phyloP scores from a whole-genome alignment of 2,329 filamentous ascomycete species.

The Scytalidium lignicola region DNA sequence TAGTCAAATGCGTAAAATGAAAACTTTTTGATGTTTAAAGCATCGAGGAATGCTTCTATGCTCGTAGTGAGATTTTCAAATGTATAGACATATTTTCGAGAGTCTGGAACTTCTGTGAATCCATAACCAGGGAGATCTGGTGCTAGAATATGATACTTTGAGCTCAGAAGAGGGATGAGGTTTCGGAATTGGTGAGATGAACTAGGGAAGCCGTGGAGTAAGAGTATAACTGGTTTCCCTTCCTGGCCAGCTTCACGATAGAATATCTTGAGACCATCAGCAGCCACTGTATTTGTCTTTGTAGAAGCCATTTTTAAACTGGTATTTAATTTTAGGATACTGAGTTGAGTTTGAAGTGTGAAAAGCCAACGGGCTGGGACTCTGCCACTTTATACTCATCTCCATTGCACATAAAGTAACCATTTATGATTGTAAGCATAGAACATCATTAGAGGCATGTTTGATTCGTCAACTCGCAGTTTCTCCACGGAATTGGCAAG shows the following conservation, averaged over 20 bases:
- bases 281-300: constrained; percentile 10
- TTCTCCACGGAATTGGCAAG: too few relatives aligned
- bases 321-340: too few relatives aligned
- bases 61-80: constrained; percentile 45
- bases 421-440: too few relatives aligned
- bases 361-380: too few relatives aligned
- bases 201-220: constrained; percentile 38
- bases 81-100: constrained; percentile 47
- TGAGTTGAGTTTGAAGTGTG: too few relatives aligned
- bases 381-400: too few relatives aligned
- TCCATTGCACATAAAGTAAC: too few relatives aligned
- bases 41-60: constrained; percentile 40
- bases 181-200: constrained; percentile 37
- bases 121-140: constrained; percentile 56
- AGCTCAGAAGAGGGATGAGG: constrained; percentile 34
- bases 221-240: constrained; percentile 29
- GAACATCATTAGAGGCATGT: too few relatives aligned
- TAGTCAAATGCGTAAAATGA: constrained; percentile 58
- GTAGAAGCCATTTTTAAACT: neutral
- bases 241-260: constrained; percentile 29
- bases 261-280: constrained; percentile 32
- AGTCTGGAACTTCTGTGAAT: constrained; percentile 41
- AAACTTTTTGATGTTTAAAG: constrained; percentile 39
- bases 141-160: constrained; percentile 39
- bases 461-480: too few relatives aligned